Percentiles rank a stretch among this genome's conserved stretches.
Evolutionary conservation across 148 eudicot genomes (phyloP).

Genomic region (Rhododendron molle): DNA sequence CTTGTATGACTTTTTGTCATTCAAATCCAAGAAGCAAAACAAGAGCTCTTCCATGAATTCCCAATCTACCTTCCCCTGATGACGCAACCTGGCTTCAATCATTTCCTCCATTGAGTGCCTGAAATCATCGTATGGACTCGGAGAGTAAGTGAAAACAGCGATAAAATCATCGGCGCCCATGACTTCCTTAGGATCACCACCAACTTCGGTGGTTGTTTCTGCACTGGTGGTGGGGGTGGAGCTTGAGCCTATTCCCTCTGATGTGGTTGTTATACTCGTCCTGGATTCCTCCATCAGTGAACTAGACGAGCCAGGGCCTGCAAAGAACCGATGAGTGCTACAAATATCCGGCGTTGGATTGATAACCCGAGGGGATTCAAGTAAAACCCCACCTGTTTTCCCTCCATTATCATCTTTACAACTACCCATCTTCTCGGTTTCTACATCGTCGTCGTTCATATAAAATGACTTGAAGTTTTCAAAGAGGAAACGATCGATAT

Average conservation of each 20-base stretch:
- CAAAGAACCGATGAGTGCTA: slow-evolving; percentile 45
- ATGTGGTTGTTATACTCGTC: slow-evolving; percentile 8
- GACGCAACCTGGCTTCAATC: slow-evolving; percentile 40
- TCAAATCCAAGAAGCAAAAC: slow-evolving; percentile 63
- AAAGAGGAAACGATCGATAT: slow-evolving; percentile 53
- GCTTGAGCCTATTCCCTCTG: slow-evolving; percentile 19
- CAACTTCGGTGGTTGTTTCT: neutral
- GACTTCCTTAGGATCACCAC: neutral
- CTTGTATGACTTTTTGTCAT: slow-evolving; percentile 53
- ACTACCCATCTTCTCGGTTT: neutral
- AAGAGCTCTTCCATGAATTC: slow-evolving; percentile 73
- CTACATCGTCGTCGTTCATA: slow-evolving; percentile 2
- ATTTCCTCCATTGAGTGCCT: slow-evolving; percentile 65
- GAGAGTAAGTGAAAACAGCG: slow-evolving; percentile 46
- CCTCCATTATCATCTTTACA: neutral
- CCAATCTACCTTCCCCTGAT: slow-evolving; percentile 56
- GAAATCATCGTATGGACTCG: slow-evolving; percentile 60
- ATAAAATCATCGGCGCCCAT: slow-evolving; percentile 45
- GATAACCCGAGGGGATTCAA: slow-evolving; percentile 19
- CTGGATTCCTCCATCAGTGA: slow-evolving; percentile 37
- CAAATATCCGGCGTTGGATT: slow-evolving; percentile 36
- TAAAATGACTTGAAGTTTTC: slow-evolving; percentile 68
- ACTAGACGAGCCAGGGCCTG: slow-evolving; percentile 35
- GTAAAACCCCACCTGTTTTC: neutral
- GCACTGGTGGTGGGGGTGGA: neutral